These are phyloP conservation scores for Saccharomycopsis schoenii DNA, from an alignment of 805 yeast species.

Conservation along the genomic window DNA sequence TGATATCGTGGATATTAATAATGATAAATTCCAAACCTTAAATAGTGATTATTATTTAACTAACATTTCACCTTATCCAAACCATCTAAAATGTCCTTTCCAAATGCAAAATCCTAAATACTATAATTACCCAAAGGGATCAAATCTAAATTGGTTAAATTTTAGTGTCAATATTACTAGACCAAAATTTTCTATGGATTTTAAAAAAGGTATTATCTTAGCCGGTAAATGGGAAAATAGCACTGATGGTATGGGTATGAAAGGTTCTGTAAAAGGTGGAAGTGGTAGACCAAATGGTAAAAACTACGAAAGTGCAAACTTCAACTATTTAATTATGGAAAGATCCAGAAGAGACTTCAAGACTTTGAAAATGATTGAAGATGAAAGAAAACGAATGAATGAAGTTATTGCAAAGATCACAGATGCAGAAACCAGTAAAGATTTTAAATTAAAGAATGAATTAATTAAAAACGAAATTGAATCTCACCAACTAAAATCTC, in stretches of 20 bases:
- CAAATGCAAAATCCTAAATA: conserved; percentile 67
- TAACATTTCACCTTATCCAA: conserved; percentile 84
- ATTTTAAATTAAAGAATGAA: conserved; percentile 2
- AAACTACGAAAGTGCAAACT: conserved; percentile 62
- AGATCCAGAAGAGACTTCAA: conserved; percentile 39
- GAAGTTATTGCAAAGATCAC: conserved; percentile 5
- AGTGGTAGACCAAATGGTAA: conserved; percentile 71
- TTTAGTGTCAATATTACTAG: conserved; percentile 63
- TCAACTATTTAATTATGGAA: conserved; percentile 63
- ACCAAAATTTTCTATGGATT: conserved; percentile 71
- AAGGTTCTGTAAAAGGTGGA: conserved; percentile 40
- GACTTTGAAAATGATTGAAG: conserved; percentile 33
- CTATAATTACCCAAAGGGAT: conserved; percentile 46
- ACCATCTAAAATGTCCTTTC: conserved; percentile 77
- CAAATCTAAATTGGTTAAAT: conserved; percentile 62
- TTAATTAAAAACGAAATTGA: conserved; percentile 15
- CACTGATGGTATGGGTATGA: conserved; percentile 45
- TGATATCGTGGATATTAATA: conserved; percentile 11
- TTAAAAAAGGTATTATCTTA: conserved; percentile 70
- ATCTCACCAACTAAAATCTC: conserved; percentile 9
- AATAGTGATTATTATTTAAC: conserved; percentile 43
- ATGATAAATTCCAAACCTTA: conserved; percentile 4
- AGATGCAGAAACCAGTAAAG: conserved; percentile 18
- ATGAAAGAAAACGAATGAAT: conserved; percentile 27
- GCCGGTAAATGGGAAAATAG: conserved; percentile 63